These are phyloP conservation scores for Lachnellula hyalina DNA, from an alignment of 2,329 filamentous ascomycete genomes.

Conservation along the genomic window DNA sequence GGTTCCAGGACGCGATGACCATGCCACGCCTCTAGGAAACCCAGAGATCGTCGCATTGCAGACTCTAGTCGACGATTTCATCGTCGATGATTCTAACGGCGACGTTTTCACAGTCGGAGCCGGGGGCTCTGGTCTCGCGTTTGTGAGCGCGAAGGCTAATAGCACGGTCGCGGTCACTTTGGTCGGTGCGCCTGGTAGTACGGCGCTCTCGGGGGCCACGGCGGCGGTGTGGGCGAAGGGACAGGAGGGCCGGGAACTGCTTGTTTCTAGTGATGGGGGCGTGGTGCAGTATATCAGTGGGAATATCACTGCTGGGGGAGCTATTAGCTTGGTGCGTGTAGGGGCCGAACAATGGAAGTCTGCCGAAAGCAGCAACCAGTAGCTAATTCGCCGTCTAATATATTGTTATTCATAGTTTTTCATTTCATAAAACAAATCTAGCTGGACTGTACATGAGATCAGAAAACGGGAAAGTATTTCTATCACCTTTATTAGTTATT, in stretches of 20 bases:
- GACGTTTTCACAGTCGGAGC: background rate
- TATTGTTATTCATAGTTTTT: too few species aligned
- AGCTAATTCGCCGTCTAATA: too few species aligned
- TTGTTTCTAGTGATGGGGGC: constrained; percentile 2
- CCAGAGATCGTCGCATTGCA: background rate
- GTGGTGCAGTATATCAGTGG: background rate
- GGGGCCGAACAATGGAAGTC: too few species aligned
- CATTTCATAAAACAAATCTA: too few species aligned
- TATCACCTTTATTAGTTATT: too few species aligned
- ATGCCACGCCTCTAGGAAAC: background rate
- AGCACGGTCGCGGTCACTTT: background rate
- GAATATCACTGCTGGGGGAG: background rate
- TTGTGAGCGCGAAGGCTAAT: background rate
- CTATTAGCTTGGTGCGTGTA: too few species aligned
- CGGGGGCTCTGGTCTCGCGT: background rate
- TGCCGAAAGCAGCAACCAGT: too few species aligned
- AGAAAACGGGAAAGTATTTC: too few species aligned
- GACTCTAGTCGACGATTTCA: constrained; percentile 4
- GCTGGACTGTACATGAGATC: too few species aligned
- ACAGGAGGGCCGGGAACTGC: background rate
- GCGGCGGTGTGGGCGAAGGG: constrained; percentile 6
- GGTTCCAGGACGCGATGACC: background rate
- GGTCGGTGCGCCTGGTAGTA: background rate
- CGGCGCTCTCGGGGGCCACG: background rate
- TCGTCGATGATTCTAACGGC: background rate